Conservation (phyloP, 768 basidiomycete genomes). For the Leucogyrophana mollusca region DNA sequence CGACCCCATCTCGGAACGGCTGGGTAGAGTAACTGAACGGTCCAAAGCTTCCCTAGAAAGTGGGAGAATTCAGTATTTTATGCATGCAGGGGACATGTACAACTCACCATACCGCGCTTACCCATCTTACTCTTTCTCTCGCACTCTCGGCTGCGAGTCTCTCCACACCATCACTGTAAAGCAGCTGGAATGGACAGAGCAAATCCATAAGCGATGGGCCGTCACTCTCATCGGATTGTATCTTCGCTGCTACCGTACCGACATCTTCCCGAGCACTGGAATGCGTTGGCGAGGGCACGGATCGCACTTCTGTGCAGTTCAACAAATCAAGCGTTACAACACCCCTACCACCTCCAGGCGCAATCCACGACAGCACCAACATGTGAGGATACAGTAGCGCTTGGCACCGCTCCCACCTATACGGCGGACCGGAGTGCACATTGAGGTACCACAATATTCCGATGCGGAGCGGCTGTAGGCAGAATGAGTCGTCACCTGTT, state of each 20-base stretch:
- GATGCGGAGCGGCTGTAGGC: slow-evolving; percentile 77
- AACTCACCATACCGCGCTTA: slow-evolving; percentile 82
- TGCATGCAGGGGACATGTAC: not conserved
- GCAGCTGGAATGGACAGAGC: slow-evolving; percentile 86
- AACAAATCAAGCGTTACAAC: slow-evolving; percentile 84
- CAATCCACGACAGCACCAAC: slow-evolving; percentile 84
- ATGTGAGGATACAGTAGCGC: slow-evolving; percentile 82
- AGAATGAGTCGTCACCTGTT: slow-evolving; percentile 11
- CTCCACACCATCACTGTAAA: slow-evolving; percentile 89
- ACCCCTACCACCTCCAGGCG: slow-evolving; percentile 78
- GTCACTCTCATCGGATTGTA: slow-evolving; percentile 49
- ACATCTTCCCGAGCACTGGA: slow-evolving; percentile 82
- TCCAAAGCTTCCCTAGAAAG: slow-evolving; percentile 75
- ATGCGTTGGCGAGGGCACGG: slow-evolving; percentile 78
- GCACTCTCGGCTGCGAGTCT: slow-evolving; percentile 87
- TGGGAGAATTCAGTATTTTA: slow-evolving; percentile 1
- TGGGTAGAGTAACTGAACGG: slow-evolving; percentile 52
- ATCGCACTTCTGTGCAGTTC: slow-evolving; percentile 84
- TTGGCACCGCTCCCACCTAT: slow-evolving; percentile 79
- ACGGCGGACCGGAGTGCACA: slow-evolving; percentile 80
- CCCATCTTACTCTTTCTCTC: slow-evolving; percentile 86
- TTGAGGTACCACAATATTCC: slow-evolving; percentile 92
- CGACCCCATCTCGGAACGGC: slow-evolving; percentile 41
- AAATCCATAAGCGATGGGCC: slow-evolving; percentile 58
- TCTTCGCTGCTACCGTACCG: slow-evolving; percentile 77